Base-by-base conservation (phyloP, 805 yeast species). In the Myxozyma sirexii region DNA sequence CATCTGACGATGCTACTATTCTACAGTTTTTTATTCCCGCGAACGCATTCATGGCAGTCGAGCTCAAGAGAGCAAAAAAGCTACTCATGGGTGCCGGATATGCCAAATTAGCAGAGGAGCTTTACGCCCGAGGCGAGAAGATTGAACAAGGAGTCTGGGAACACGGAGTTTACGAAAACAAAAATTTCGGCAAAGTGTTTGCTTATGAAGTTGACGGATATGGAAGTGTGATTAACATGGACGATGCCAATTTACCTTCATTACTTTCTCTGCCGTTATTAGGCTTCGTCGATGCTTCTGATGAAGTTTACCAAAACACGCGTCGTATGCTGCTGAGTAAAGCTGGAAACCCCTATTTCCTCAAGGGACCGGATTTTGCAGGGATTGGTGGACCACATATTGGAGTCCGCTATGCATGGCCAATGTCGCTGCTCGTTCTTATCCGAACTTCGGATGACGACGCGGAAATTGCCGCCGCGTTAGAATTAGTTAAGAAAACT, bases 371-470 rank as follows among this genome's bases (percentile, higher is more conserved):
- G 3, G 73, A 72, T 63, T 87, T 91, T 69, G 79, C 80, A 65
- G 97, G 97, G 0, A 81, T 91, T 61, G 97, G 97, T 0, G 96
- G 97, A 0, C 97, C 97, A 0, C 97, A 90, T 71, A 82, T 90
- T 43, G 97, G 96, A 1, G 79, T 87, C 23, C 76, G 79, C 21
- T 79, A 85, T 70, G 96, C 96, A 0, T 90, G 97, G 97, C 97
- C 97, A 13, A 87, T 90, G 96, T 84, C 91, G 35, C 75, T 87
- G n/a, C 74, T 90, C 39, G 79, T 88, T 54, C 81, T 84, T 33
- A 89, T 90, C 21, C 79, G 96, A 63, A 90, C 97, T 0, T 77
- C 86, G 3, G 82, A 84, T 63, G 83, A 86, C 64, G 94, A 89
- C 57, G 78, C 77, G 0, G 96, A 90, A 69, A 89, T 91, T 27